Base-by-base conservation (phyloP, 1,284 basidiomycete genomes). In the Sporisorium exsertum region DNA sequence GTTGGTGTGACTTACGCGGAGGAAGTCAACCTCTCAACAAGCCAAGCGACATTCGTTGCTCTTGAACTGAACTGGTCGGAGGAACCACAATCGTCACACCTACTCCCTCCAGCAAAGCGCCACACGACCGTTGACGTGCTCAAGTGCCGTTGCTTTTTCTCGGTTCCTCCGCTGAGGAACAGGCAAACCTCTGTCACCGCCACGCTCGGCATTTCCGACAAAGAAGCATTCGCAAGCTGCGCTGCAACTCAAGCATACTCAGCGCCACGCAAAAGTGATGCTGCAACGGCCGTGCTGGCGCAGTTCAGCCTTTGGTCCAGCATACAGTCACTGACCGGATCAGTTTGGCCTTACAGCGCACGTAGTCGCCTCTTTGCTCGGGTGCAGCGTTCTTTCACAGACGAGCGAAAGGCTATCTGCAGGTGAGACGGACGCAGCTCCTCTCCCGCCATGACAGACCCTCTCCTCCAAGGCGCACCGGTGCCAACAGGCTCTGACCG, bases 1-100 rank as follows among this genome's bases (percentile, higher is more conserved):
- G 27, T 15, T 8, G 18, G 10, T 59, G 65, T 68, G 65, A 68
- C 50, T 33, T 68, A 68, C 59, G 65, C 65, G 50, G 62, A 68
- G 37, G n/a, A 45, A 53, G 8, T 9, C 27, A 50, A 6, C 27
- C 16, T 20, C 18, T 26, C 27, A 32, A 47, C 16, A 26, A 7
- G 20, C 27, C 13, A 49, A 27, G 4, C 22, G 12, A 40, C n/a
- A 29, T 16, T 43, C 49, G 22, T 15, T 47, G 46, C 22, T 46
- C 33, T 46, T 32, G 27, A 10, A 12, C 16, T n/a, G 15, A 24
- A n/a, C 20, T 35, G 32, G 26, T n/a, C 47, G 32, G 49, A 45
- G 18, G 29, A 32, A 32, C 29, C 10, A 8, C 24, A 51, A 33
- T n/a, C 26, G 26, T 22, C 37, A 15, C 26, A 32, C 18, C 22